Base-by-base conservation (phyloP, 495 filamentous ascomycete species). In the Trypethelium eluteriae region DNA sequence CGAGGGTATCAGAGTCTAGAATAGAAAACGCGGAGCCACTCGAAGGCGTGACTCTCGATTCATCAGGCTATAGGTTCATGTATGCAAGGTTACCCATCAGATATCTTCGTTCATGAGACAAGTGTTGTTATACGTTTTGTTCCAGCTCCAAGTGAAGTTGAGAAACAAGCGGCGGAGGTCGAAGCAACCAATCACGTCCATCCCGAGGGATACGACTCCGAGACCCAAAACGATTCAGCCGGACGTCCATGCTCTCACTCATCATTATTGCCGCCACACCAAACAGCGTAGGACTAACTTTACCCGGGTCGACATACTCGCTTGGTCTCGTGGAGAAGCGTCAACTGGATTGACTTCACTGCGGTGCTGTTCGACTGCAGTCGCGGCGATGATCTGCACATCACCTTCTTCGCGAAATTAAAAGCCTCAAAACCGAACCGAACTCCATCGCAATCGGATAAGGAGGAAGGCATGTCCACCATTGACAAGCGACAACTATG, bases 401-500 rank as follows among this genome's bases (percentile, higher is more conserved):
- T 59, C 6, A 35, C 53, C 53, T 34, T 9, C 6, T 35, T 5
- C 53, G 32, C n/a, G 6, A 10, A 32, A 9, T 14, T 59, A 32
- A 36, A 18, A 7, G 53, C 32, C 32, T 59, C 53, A 9, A 59
- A 35, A 16, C 5, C 49, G 6, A 59, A 16, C 5, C 49, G 6
- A 59, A 11, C 32, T 7, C 25, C n/a, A 36, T 34, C 4, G 36
- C 53, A 3, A 7, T 14, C 53, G 6, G 5, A 35, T 32, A 32
- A 10, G 36, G 32, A 36, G 53, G 25, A 36, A 59, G 53, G 53
- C 53, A 59, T 59, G 53, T 59, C 53, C 53, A 32, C 11, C 3
- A 59, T 59, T 35, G 53, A 59, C 36, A 59, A 59, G 36, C 53
- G 53, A 32, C 53, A 59, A 59, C 14, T 59, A 36, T 59, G 53